Base-by-base conservation (phyloP, 169 alveolate genomes). In the Plasmodium yoelii region DNA sequence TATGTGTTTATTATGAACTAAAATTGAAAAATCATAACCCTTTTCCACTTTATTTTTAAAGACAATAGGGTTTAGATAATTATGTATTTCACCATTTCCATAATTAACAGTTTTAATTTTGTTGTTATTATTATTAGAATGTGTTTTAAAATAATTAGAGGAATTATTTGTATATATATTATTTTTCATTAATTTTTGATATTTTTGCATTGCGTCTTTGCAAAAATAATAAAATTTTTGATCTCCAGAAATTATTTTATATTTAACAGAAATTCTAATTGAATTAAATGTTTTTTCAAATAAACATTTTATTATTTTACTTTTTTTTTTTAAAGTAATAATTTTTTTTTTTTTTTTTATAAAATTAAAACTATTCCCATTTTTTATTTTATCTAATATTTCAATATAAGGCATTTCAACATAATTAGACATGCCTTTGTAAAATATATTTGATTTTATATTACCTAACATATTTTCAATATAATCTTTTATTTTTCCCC, bases 241-340 rank as follows among this genome's bases (percentile, higher is more conserved):
- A 39, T 44, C 53, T 19, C 34, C 13, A 26, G 57, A 47, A 22
- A 49, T 26, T 18, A 80, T 15, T n/a, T 39, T 70, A 80, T 80
- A 80, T 67, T 80, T 80, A 19, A 80, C 22, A 10, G 90, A 80
- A 65, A 80, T 80, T n/a, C 90, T 19, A 57, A 80, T 42, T 15
- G 90, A 80, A 69, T 80, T 80, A 15, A 65, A n/a, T 39, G 90
- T 65, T 42, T 55, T 65, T 80, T 80, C 90, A 59, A 80, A 80
- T 46, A 80, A 22, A 22, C 82, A 80, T 5, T 80, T 80, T 18
- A 80, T 80, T 44, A 53, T 65, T 67, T 80, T 80, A 53, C 56
- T 67, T 64, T 80, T 51, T 55, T 80, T 80, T 26, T 47, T 65
- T 24, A 80, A 56, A n/a, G 47, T 5, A 9, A 65, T 2, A 18